A percentile compares a stretch with the other conserved stretches of the same genome.
phyloP scores from a whole-genome alignment of 306 rosid species.

The Fragaria nilgerrensis region DNA sequence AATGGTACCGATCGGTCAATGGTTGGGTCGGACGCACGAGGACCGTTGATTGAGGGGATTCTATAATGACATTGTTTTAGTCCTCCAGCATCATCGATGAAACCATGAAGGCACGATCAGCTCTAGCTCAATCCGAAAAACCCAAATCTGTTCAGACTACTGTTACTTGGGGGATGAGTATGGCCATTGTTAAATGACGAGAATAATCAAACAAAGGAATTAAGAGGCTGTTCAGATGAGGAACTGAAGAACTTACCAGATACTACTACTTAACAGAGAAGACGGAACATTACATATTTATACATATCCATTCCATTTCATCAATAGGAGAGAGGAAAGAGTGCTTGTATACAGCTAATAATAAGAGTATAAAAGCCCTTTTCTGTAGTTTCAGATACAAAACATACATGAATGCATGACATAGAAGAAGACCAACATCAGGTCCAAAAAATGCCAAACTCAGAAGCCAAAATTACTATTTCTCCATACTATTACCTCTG shows the following conservation, averaged over 20 bases:
- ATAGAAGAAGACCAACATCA: slow-evolving; percentile 50
- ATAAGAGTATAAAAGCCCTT: slow-evolving; percentile 45
- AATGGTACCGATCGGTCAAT: neutral
- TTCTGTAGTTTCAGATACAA: slow-evolving; percentile 43
- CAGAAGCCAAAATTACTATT: slow-evolving; percentile 63
- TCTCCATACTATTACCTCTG: slow-evolving; percentile 59
- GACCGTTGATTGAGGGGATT: neutral
- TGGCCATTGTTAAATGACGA: neutral
- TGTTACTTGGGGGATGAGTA: neutral
- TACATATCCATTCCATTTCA: slow-evolving; percentile 51
- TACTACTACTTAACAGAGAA: slow-evolving; percentile 27
- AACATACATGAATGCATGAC: slow-evolving; percentile 50
- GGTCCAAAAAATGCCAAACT: slow-evolving; percentile 48
- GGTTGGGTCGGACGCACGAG: neutral
- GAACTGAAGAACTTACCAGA: slow-evolving; percentile 42
- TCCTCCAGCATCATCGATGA: neutral
- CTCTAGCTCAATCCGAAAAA: neutral
- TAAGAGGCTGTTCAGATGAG: slow-evolving; percentile 15
- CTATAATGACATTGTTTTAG: neutral
- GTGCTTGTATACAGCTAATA: slow-evolving; percentile 74
- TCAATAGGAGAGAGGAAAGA: slow-evolving; percentile 40
- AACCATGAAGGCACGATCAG: neutral
- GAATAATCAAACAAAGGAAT: neutral
- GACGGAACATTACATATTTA: slow-evolving; percentile 70
- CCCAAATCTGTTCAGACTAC: neutral